Percentiles rank a stretch among this genome's conserved stretches.
Evolutionary conservation across 1,139 yeast genomes (phyloP).

Genomic region (Pichia sp.): DNA sequence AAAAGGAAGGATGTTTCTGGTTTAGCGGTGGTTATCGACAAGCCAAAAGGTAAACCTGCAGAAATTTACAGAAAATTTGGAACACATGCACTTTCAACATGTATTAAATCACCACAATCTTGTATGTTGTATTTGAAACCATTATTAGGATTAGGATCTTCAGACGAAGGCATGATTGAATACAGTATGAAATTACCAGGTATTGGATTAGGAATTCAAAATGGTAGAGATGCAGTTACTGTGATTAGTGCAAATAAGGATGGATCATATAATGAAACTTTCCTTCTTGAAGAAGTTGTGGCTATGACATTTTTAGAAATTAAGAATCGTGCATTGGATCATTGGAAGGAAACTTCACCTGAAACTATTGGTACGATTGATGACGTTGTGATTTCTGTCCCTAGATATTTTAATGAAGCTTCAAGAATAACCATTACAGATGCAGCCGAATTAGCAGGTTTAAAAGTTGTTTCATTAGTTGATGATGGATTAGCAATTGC

Average conservation of each 20-base stretch:
- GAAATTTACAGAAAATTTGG: constrained; percentile 57
- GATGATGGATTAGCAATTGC: constrained; percentile 94
- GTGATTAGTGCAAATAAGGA: constrained; percentile 43
- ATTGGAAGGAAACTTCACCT: constrained; percentile 40
- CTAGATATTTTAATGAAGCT: constrained; percentile 59
- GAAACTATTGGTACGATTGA: constrained; percentile 38
- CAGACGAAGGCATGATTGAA: constrained; percentile 39
- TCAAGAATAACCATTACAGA: constrained; percentile 71
- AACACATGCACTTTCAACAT: constrained; percentile 61
- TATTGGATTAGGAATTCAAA: constrained; percentile 43
- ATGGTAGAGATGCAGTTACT: constrained; percentile 47
- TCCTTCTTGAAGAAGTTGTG: constrained; percentile 64
- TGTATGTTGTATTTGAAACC: constrained; percentile 66
- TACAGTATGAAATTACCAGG: constrained; percentile 59
- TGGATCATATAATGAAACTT: constrained; percentile 5
- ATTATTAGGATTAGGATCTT: constrained; percentile 59
- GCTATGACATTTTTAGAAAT: constrained; percentile 79
- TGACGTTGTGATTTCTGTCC: constrained; percentile 72
- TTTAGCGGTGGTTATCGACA: constrained; percentile 50
- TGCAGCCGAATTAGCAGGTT: constrained; percentile 65
- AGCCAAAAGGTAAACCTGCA: constrained; percentile 32
- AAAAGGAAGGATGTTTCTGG: constrained; percentile 86
- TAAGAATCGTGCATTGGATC: constrained; percentile 52
- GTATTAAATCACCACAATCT: constrained; percentile 67
- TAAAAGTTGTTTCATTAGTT: constrained; percentile 60